phyloP scores from a whole-genome alignment of 768 basidiomycete genomes.

The Tephrocybe sp. region DNA sequence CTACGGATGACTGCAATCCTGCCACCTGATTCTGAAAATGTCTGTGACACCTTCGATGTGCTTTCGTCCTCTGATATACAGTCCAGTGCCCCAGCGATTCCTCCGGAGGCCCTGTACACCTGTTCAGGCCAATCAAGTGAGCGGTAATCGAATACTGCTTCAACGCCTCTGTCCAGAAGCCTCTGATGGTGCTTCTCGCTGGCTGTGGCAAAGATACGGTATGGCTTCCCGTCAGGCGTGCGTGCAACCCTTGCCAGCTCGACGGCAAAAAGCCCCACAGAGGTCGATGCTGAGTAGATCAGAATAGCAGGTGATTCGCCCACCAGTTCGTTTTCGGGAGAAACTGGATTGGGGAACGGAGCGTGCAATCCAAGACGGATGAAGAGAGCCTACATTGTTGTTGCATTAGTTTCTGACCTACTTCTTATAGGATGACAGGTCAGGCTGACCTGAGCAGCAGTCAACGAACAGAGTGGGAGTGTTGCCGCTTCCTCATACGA shows the following conservation, averaged over 20 bases:
- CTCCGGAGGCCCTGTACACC: conserved; percentile 24
- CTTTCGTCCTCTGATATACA: conserved; percentile 32
- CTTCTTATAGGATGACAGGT: neutral
- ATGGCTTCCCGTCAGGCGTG: conserved; percentile 22
- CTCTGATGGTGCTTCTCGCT: conserved; percentile 27
- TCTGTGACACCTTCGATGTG: conserved; percentile 29
- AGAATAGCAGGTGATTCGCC: conserved; percentile 25
- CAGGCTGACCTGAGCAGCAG: conserved; percentile 29
- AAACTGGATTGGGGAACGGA: conserved; percentile 26
- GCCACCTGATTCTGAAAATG: conserved; percentile 24
- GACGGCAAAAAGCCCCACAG: conserved; percentile 31
- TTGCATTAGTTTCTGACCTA: neutral
- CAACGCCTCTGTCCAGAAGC: conserved; percentile 26
- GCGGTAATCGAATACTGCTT: conserved; percentile 30
- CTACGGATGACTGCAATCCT: conserved; percentile 29
- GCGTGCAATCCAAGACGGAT: conserved; percentile 28
- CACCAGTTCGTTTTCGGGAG: conserved; percentile 9
- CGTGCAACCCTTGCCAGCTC: conserved; percentile 24
- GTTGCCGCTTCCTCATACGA: conserved; percentile 33
- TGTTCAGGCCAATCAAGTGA: conserved; percentile 29
- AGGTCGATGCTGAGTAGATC: conserved; percentile 32
- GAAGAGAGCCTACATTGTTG: conserved; percentile 28
- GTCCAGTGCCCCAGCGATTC: conserved; percentile 30
- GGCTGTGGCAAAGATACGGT: conserved; percentile 29
- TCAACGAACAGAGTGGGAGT: conserved; percentile 29